These are phyloP conservation scores for Cenococcum geophilum DNA, from an alignment of 495 filamentous ascomycete genomes.

Conservation along the genomic window DNA sequence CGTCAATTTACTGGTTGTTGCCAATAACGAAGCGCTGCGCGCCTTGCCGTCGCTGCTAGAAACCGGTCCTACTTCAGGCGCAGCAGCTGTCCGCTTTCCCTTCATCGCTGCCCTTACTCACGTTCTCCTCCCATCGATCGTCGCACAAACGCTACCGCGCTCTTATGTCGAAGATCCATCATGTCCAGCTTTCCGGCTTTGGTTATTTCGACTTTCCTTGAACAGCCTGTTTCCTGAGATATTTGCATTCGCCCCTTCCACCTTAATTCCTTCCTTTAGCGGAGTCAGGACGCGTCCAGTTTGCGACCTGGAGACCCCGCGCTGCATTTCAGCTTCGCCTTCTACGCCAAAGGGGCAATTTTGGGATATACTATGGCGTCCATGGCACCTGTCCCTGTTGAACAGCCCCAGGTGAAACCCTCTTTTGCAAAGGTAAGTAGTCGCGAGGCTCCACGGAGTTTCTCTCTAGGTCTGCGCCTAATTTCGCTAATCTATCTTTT, in stretches of 20 bases:
- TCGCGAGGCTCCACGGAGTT: neutral
- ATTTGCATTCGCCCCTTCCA: conserved; percentile 21
- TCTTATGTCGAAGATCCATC: conserved; percentile 37
- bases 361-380: conserved; percentile 30
- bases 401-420: conserved; percentile 32
- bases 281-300: neutral
- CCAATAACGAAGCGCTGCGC: conserved; percentile 1
- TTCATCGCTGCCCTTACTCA: neutral
- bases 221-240: conserved; percentile 36
- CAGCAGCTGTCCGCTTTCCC: conserved; percentile 10
- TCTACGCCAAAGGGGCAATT: conserved; percentile 17
- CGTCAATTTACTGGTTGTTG: conserved; percentile 9
- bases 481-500: conserved; percentile 19
- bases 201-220: conserved; percentile 40
- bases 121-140: neutral
- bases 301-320: conserved; percentile 7
- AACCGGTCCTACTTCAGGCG: conserved; percentile 16
- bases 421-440: conserved; percentile 52
- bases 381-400: conserved; percentile 16
- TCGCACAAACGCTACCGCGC: conserved; percentile 7
- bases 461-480: neutral
- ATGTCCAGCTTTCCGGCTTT: conserved; percentile 38
- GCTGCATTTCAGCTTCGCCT: conserved; percentile 12
- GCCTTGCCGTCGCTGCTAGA: conserved; percentile 12
- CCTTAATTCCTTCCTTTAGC: conserved; percentile 27